These are phyloP conservation scores for Solanum pimpinellifolium DNA, from an alignment of 257 asterid species.

Conservation along the genomic window DNA sequence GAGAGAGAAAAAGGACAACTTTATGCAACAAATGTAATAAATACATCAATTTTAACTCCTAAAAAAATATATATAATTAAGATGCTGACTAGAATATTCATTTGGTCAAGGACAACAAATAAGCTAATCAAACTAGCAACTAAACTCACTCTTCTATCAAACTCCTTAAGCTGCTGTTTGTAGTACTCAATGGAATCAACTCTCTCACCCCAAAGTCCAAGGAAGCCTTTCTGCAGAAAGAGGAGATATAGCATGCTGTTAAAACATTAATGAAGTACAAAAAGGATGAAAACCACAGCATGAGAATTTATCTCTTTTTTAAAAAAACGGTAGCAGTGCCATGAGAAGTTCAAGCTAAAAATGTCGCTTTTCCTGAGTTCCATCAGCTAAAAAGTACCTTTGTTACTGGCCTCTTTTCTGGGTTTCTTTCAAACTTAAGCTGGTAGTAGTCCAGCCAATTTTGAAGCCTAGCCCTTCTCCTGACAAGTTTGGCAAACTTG, in stretches of 20 bases:
- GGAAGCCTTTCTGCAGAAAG: slow-evolving; percentile 61
- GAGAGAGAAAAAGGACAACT: background rate
- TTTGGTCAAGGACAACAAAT: background rate
- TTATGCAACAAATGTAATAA: background rate
- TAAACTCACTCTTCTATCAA: slow-evolving; percentile 56
- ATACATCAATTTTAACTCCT: background rate
- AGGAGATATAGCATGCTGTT: background rate
- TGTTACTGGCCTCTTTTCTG: slow-evolving; percentile 69
- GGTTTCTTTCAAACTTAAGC: slow-evolving; percentile 80
- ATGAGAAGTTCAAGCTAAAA: background rate
- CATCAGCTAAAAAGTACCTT: slow-evolving; percentile 32
- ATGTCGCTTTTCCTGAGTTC: background rate
- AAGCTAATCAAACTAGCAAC: background rate
- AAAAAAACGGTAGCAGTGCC: background rate
- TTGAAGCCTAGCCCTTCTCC: slow-evolving; percentile 62
- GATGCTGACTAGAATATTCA: background rate
- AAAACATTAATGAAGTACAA: background rate
- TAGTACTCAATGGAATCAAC: slow-evolving; percentile 80
- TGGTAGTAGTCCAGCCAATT: slow-evolving; percentile 93
- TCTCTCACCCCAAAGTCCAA: slow-evolving; percentile 72
- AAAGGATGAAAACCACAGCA: background rate
- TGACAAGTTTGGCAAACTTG: slow-evolving; percentile 67
- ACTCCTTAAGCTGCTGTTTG: slow-evolving; percentile 40
- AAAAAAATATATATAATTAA: background rate
- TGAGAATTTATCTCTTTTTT: background rate